Conservation (phyloP, 2,329 filamentous ascomycete species). For the Sordariomycetes sp. region DNA sequence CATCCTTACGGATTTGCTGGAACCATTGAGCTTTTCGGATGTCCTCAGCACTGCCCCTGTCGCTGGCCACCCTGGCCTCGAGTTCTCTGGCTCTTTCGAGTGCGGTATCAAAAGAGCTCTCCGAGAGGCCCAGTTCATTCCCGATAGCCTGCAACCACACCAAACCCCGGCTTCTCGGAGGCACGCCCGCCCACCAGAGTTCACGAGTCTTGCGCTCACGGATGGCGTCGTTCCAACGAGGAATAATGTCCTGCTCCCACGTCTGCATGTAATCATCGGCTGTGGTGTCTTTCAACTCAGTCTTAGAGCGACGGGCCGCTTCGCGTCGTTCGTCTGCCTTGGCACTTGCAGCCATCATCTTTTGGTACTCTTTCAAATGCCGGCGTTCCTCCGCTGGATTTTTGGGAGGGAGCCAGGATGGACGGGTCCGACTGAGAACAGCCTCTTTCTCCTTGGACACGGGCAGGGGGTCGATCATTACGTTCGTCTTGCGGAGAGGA, state of each 20-base stretch:
- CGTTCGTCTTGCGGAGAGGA: slow-evolving; percentile 62
- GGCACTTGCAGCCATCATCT: slow-evolving; percentile 62
- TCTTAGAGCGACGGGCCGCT: slow-evolving; percentile 38
- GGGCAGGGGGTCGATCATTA: slow-evolving; percentile 77
- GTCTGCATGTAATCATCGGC: slow-evolving; percentile 47
- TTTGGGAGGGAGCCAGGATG: slow-evolving; percentile 79
- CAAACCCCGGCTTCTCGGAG: slow-evolving; percentile 57
- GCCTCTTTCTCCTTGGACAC: slow-evolving; percentile 83
- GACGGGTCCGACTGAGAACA: slow-evolving; percentile 69
- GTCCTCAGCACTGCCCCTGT: slow-evolving; percentile 44
- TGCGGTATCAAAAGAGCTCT: slow-evolving; percentile 61
- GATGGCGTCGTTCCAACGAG: slow-evolving; percentile 66
- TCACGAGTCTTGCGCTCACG: slow-evolving; percentile 61
- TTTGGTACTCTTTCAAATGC: slow-evolving; percentile 78
- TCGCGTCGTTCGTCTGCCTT: slow-evolving; percentile 53
- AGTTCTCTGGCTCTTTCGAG: slow-evolving; percentile 56
- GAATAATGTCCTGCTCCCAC: slow-evolving; percentile 71
- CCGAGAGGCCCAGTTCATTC: slow-evolving; percentile 61
- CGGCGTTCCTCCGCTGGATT: slow-evolving; percentile 84
- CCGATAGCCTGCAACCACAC: slow-evolving; percentile 67
- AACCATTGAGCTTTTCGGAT: slow-evolving; percentile 51
- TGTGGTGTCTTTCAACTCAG: slow-evolving; percentile 43
- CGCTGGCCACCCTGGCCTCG: slow-evolving; percentile 44
- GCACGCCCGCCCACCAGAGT: slow-evolving; percentile 75
- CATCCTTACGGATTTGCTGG: slow-evolving; percentile 54